A percentile compares a stretch with the other conserved stretches of the same genome.
These are phyloP conservation scores for Chlamydomonas incerta DNA, from an alignment of 139 green algal genomes.

Conservation along the genomic window DNA sequence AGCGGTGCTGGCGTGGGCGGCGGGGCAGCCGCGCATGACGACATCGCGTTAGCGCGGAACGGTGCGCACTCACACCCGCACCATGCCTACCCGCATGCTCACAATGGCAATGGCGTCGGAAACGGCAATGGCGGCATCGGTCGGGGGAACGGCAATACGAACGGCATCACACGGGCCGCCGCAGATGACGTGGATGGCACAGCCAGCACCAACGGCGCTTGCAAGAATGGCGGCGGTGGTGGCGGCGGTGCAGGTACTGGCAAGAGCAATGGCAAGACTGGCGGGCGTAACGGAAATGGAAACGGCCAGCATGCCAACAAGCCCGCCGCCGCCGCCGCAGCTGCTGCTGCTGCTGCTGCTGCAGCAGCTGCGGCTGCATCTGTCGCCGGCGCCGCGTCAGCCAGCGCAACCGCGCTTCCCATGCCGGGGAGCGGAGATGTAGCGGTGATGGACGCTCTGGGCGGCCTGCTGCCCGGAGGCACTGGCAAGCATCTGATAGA, in stretches of 20 bases:
- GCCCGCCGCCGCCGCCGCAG: no score
- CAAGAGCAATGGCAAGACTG: conserved; percentile 11
- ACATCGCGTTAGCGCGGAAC: not conserved
- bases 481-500: no score
- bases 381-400: not conserved
- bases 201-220: not conserved
- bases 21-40: not conserved
- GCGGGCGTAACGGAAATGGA: not conserved
- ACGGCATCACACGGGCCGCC: no score
- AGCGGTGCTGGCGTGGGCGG: not conserved
- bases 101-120: not conserved
- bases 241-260: not conserved
- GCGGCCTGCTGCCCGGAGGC: no score
- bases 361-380: not conserved
- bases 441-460: no score
- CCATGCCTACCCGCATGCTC: not conserved
- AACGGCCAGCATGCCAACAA: not conserved
- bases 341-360: no score
- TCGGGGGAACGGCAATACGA: not conserved
- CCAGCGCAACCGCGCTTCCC: no score
- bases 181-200: not conserved
- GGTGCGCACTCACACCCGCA: not conserved
- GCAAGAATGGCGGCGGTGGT: not conserved
- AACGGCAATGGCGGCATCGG: not conserved
- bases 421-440: no score